Evolutionary conservation across 1,284 basidiomycete species (phyloP).

Genomic region (Cryptococcus sp.): DNA sequence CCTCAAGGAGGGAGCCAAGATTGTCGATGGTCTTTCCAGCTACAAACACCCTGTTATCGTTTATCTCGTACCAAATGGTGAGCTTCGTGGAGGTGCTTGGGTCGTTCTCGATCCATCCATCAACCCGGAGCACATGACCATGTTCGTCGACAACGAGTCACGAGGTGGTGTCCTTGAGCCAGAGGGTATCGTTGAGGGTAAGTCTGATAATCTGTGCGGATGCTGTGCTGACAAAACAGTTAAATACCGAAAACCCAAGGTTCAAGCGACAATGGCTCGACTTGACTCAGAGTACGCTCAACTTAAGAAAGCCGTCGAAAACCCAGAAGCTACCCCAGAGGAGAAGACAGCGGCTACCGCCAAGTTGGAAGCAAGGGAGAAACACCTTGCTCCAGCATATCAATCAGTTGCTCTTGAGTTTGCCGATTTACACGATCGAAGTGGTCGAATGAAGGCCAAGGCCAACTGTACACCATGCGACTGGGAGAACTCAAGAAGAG

Average conservation of each 20-base stretch:
- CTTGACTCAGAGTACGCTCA: conserved; percentile 79
- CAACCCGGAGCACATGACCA: conserved; percentile 95
- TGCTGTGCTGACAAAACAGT: conserved; percentile 39
- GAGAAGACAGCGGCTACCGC: conserved; percentile 67
- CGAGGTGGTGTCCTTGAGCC: conserved; percentile 97
- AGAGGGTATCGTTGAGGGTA: conserved; percentile 83
- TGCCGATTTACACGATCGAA: conserved; percentile 88
- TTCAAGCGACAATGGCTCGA: conserved; percentile 86
- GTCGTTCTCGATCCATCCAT: conserved; percentile 98
- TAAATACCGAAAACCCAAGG: conserved; percentile 78
- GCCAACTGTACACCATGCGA: conserved; percentile 77
- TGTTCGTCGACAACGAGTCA: conserved; percentile 94
- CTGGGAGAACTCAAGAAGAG: conserved; percentile 83
- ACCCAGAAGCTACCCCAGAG: conserved; percentile 64
- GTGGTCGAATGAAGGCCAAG: conserved; percentile 97
- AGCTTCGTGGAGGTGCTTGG: conserved; percentile 98
- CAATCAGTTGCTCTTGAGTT: conserved; percentile 91
- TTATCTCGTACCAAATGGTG: conserved; percentile 97
- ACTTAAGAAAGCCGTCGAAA: conserved; percentile 74
- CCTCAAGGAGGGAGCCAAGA: conserved; percentile 90
- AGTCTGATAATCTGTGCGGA: conserved; percentile 1
- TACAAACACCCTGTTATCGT: conserved; percentile 99
- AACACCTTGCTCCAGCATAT: conserved; percentile 79
- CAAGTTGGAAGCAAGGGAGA: conserved; percentile 72
- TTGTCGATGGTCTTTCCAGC: conserved; percentile 93